These are phyloP conservation scores for Trichoderma citrinoviride DNA, from an alignment of 2,329 filamentous ascomycete genomes.

Conservation along the genomic window DNA sequence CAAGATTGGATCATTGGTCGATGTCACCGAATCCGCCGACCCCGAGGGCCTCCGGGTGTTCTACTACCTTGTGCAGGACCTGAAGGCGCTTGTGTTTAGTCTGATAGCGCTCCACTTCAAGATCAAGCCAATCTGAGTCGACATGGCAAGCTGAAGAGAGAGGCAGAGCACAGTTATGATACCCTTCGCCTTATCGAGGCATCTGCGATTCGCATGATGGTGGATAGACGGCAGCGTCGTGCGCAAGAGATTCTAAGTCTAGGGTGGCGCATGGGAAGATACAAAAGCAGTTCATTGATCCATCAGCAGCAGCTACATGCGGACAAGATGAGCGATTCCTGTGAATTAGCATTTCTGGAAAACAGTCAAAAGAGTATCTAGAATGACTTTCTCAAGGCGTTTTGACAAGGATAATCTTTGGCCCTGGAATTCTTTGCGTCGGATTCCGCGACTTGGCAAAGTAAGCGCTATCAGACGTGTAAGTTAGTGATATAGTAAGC, in stretches of 20 bases:
- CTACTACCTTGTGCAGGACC: conserved; percentile 96
- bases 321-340: neutral
- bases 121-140: conserved; percentile 69
- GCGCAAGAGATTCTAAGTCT: neutral
- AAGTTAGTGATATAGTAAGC: no score
- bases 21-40: conserved; percentile 93
- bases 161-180: conserved; percentile 18
- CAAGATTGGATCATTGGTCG: conserved; percentile 94
- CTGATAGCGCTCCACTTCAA: conserved; percentile 97
- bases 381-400: neutral
- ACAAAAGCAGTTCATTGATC: neutral
- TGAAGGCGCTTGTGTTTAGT: conserved; percentile 95
- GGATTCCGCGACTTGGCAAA: no score
- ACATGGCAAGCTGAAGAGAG: conserved; percentile 28
- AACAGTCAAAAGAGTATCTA: neutral
- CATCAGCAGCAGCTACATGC: neutral
- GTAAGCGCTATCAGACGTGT: no score
- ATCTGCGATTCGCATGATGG: neutral
- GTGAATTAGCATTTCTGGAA: neutral
- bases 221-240: neutral
- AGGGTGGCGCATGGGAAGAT: conserved; percentile 6
- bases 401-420: neutral
- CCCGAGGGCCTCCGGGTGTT: conserved; percentile 95
- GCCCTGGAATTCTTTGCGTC: neutral
- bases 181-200: conserved; percentile 11